Evolutionary conservation across 73 alveolate species (phyloP).

Genomic region (Uronychia binucleata): DNA sequence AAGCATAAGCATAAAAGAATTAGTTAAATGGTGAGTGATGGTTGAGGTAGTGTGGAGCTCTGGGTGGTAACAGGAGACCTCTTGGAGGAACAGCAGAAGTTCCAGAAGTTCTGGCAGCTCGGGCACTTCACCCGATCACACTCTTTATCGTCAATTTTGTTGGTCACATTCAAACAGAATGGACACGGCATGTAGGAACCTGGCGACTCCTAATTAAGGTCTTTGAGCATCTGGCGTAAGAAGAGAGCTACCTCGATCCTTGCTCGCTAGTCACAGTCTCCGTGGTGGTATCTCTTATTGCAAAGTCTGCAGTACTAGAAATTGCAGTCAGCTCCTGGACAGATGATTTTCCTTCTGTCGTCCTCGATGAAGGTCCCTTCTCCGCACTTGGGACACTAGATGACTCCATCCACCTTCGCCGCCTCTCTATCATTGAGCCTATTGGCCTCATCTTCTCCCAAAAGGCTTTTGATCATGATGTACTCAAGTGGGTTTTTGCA

Average conservation of each 20-base stretch:
- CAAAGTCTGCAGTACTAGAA: neutral
- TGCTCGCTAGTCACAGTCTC: neutral
- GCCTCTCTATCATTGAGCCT: neutral
- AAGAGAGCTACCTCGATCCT: neutral
- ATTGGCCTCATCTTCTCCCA: neutral
- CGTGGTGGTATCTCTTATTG: neutral
- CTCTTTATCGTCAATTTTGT: neutral
- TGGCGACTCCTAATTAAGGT: neutral
- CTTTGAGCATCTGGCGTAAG: neutral
- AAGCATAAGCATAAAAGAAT: too few relatives aligned
- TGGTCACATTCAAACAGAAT: neutral
- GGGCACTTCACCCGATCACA: neutral
- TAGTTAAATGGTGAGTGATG: too few relatives aligned
- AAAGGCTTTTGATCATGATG: too few relatives aligned
- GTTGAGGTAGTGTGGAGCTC: too few relatives aligned
- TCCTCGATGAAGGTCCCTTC: neutral
- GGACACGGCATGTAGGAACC: neutral
- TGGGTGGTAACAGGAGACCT: neutral
- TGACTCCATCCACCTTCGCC: neutral
- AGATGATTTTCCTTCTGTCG: neutral
- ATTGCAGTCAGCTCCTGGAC: neutral
- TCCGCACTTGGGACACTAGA: neutral
- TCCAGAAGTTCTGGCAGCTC: neutral
- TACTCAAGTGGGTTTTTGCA: neutral
- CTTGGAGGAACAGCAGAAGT: neutral